These are phyloP conservation scores for Tephrocybe rancida DNA, from an alignment of 768 basidiomycete species.

Conservation along the genomic window DNA sequence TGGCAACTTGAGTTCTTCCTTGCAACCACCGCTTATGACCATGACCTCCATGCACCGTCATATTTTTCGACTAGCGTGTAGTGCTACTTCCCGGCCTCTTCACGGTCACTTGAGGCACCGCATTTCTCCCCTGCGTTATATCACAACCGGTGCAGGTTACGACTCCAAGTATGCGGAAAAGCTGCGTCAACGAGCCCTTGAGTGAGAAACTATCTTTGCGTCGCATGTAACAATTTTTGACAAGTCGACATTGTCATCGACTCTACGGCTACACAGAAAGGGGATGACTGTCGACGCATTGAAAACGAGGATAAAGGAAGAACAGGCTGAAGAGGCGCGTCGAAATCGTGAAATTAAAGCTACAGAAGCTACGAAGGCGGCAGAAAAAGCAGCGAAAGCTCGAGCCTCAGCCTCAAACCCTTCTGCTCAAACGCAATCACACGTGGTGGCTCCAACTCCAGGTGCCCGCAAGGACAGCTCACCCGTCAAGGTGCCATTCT, in stretches of 20 bases:
- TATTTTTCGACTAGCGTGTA: conserved; percentile 7
- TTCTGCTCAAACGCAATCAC: conserved; percentile 9
- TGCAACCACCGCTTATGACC: neutral
- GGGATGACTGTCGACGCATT: conserved; percentile 43
- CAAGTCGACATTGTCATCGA: neutral
- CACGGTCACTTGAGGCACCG: neutral
- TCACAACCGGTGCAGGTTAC: conserved; percentile 23
- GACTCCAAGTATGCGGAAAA: conserved; percentile 70
- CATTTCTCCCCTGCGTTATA: neutral
- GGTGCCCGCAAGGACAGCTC: conserved; percentile 60
- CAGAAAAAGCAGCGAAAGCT: conserved; percentile 1
- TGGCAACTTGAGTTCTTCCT: too few relatives aligned
- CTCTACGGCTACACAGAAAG: conserved; percentile 32
- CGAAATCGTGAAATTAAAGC: conserved; percentile 18
- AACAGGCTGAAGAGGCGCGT: conserved; percentile 30
- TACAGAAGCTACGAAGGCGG: conserved; percentile 6
- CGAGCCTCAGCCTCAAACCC: conserved; percentile 12
- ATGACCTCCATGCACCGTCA: conserved; percentile 12
- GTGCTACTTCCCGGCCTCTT: conserved; percentile 2
- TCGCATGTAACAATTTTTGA: conserved; percentile 18
- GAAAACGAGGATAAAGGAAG: conserved; percentile 32
- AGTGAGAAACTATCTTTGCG: conserved; percentile 28
- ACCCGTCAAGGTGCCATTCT: conserved; percentile 58
- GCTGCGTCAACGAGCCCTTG: conserved; percentile 58
- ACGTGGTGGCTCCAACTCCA: conserved; percentile 4